These are phyloP conservation scores for Blepharisma stoltei DNA, from an alignment of 73 alveolate genomes.

Conservation along the genomic window DNA sequence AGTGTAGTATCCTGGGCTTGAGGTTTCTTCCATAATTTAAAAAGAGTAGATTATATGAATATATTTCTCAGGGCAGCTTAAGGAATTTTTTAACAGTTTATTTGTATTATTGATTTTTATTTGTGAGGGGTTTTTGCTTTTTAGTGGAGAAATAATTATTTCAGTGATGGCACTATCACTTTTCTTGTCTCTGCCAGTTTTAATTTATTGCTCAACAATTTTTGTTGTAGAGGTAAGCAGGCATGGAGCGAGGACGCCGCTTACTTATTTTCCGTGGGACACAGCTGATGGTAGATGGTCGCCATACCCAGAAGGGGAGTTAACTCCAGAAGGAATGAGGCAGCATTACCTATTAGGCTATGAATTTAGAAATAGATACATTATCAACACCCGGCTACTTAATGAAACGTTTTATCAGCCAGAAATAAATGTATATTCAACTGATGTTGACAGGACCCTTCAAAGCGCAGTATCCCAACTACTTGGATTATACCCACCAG, in stretches of 20 bases:
- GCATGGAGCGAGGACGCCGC: constrained; percentile 3
- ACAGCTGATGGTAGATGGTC: background rate
- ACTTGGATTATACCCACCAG: constrained; percentile 12
- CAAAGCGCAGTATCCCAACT: background rate
- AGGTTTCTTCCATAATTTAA: constrained; percentile 13
- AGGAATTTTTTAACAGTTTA: no score
- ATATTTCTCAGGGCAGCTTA: no score
- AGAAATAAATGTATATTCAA: background rate
- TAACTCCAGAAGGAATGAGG: constrained; percentile 15
- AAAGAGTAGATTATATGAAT: no score
- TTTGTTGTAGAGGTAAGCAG: background rate
- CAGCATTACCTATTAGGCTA: background rate
- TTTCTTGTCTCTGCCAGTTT: no score
- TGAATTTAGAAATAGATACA: background rate
- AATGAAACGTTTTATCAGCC: background rate
- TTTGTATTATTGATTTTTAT: no score
- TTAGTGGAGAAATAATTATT: no score
- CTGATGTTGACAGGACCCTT: background rate
- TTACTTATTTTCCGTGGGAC: no score
- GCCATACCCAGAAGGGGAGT: constrained; percentile 12
- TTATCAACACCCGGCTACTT: background rate
- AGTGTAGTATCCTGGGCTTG: constrained; percentile 3
- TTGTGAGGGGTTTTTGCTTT: no score
- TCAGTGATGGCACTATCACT: no score
- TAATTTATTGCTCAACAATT: no score